Evolutionary conservation across 345 rosid species (phyloP).

Genomic region (Turritis glabra): DNA sequence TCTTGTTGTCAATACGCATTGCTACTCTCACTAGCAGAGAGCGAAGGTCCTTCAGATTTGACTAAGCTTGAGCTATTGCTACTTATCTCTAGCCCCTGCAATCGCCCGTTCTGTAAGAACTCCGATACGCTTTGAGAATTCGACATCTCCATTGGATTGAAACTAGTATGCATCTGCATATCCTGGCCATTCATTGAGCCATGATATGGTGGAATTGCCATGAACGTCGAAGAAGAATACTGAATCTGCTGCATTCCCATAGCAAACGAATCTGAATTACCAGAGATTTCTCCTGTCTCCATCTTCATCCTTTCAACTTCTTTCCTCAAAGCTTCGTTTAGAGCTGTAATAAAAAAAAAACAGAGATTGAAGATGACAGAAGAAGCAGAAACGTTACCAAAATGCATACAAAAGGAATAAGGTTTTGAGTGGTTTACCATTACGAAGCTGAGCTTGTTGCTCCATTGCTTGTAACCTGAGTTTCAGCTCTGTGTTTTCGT

Average conservation of each 20-base stretch:
- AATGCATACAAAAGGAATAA: neutral
- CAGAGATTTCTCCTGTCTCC: constrained; percentile 56
- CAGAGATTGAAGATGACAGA: constrained; percentile 4
- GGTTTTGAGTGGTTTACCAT: constrained; percentile 45
- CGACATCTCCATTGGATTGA: constrained; percentile 32
- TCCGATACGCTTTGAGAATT: constrained; percentile 42
- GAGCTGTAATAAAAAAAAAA: constrained; percentile 34
- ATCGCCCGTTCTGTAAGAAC: constrained; percentile 44
- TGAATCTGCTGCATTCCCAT: constrained; percentile 54
- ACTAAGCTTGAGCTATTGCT: constrained; percentile 49
- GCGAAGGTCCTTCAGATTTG: constrained; percentile 62
- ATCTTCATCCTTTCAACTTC: constrained; percentile 68
- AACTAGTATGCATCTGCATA: constrained; percentile 42
- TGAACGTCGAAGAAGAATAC: constrained; percentile 38
- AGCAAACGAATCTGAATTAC: constrained; percentile 46
- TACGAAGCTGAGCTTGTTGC: constrained; percentile 81
- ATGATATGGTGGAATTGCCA: constrained; percentile 43
- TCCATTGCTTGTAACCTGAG: constrained; percentile 77
- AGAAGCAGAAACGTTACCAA: neutral
- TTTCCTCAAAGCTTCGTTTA: constrained; percentile 65
- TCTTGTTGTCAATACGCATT: constrained; percentile 49
- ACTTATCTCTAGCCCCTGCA: constrained; percentile 64
- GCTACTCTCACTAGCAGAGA: constrained; percentile 69
- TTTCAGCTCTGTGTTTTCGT: constrained; percentile 77
- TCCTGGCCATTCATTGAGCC: constrained; percentile 36